These are phyloP conservation scores for Colletotrichum acutatum DNA, from an alignment of 2,329 filamentous ascomycete species.

Conservation along the genomic window DNA sequence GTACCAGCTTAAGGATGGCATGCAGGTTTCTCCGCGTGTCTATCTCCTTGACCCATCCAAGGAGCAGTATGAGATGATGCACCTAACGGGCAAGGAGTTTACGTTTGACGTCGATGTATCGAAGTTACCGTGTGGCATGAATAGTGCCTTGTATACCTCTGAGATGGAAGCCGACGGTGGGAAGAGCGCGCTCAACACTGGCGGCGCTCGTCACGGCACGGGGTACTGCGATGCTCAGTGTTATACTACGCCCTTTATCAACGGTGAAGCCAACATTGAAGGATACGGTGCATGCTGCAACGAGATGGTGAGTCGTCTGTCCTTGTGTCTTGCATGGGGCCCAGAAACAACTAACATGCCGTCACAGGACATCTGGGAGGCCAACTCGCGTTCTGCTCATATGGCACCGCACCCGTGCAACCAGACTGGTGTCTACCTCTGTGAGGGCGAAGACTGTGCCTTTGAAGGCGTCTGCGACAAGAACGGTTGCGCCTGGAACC, in stretches of 20 bases:
- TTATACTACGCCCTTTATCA: conserved; percentile 61
- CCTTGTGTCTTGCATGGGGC: no score
- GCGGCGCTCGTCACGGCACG: conserved; percentile 69
- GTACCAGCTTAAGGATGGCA: conserved; percentile 40
- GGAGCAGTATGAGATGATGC: conserved; percentile 68
- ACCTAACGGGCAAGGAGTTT: conserved; percentile 70
- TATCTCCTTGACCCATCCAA: conserved; percentile 68
- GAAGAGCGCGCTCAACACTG: conserved; percentile 62
- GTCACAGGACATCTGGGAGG: conserved; percentile 61
- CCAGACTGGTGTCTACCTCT: conserved; percentile 54
- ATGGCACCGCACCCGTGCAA: conserved; percentile 62
- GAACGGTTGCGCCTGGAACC: conserved; percentile 56
- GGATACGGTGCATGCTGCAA: conserved; percentile 61
- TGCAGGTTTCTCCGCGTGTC: conserved; percentile 55
- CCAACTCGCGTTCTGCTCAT: conserved; percentile 57
- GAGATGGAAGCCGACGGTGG: conserved; percentile 70
- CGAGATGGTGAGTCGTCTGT: conserved; percentile 50
- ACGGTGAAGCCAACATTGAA: conserved; percentile 56
- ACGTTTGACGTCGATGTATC: conserved; percentile 75
- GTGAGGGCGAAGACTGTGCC: conserved; percentile 53
- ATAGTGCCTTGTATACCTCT: conserved; percentile 72
- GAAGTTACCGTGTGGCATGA: conserved; percentile 73
- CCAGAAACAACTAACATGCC: not conserved
- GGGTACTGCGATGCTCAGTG: conserved; percentile 74
- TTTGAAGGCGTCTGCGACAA: conserved; percentile 55